A percentile compares a stretch with the other conserved stretches of the same genome.
phyloP scores from a whole-genome alignment of 2,329 filamentous ascomycete species.

The Monascus ruber region DNA sequence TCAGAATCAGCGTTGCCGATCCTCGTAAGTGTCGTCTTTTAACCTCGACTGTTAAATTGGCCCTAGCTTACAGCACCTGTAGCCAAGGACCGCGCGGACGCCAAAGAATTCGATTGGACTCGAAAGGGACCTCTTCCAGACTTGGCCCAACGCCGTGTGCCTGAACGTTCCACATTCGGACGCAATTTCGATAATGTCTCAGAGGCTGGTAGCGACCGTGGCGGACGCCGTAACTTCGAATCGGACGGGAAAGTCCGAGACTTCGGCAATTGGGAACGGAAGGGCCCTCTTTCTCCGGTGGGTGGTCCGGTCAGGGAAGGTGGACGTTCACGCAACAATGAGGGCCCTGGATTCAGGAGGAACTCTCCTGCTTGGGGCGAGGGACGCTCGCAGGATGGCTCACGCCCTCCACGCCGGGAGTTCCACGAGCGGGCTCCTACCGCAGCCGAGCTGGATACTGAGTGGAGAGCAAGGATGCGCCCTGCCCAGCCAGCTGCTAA shows the following conservation, averaged over 20 bases:
- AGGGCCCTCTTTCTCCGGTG: slow-evolving; percentile 73
- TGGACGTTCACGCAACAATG: slow-evolving; percentile 47
- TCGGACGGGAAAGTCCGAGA: slow-evolving; percentile 67
- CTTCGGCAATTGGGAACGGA: slow-evolving; percentile 87
- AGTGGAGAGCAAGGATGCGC: slow-evolving; percentile 87
- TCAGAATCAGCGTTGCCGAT: slow-evolving; percentile 91
- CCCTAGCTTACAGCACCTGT: slow-evolving; percentile 23
- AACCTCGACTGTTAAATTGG: neutral
- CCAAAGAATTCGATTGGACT: slow-evolving; percentile 83
- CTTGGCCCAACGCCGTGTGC: slow-evolving; percentile 47
- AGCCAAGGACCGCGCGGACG: slow-evolving; percentile 81
- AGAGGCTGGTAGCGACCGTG: slow-evolving; percentile 51
- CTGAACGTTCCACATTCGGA: slow-evolving; percentile 45
- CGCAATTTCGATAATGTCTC: slow-evolving; percentile 44
- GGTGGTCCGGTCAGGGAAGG: slow-evolving; percentile 44
- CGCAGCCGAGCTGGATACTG: slow-evolving; percentile 82
- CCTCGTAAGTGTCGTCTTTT: slow-evolving; percentile 55
- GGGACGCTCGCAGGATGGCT: slow-evolving; percentile 59
- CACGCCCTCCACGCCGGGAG: slow-evolving; percentile 67
- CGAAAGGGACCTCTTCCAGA: slow-evolving; percentile 83
- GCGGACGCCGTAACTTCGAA: slow-evolving; percentile 54
- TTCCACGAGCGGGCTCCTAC: slow-evolving; percentile 65
- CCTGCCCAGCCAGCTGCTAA: slow-evolving; percentile 65
- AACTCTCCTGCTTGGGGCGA: slow-evolving; percentile 66
- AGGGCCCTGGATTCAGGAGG: slow-evolving; percentile 51